A percentile compares a stretch with the other conserved stretches of the same genome.
Evolutionary conservation across 768 basidiomycete genomes (phyloP).

Genomic region (Phylloporus sp.): DNA sequence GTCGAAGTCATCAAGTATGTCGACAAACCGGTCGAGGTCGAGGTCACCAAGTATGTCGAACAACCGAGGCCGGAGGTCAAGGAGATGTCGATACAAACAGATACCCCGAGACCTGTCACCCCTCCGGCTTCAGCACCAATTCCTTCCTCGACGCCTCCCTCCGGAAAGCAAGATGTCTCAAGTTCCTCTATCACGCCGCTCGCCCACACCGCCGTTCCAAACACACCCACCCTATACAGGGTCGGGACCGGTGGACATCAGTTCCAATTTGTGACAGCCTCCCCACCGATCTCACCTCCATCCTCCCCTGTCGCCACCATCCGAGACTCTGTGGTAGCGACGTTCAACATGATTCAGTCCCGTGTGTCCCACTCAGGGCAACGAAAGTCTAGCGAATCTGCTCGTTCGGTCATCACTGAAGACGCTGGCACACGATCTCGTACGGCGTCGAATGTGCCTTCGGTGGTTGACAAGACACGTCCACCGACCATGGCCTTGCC

Average conservation of each 20-base stretch:
- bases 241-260: slow-evolving; percentile 55
- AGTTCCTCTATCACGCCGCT: slow-evolving; percentile 32
- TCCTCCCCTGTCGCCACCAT: slow-evolving; percentile 38
- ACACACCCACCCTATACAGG: slow-evolving; percentile 45
- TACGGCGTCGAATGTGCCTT: slow-evolving; percentile 53
- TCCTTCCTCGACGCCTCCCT: slow-evolving; percentile 22
- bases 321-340: slow-evolving; percentile 48
- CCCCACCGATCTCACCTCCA: slow-evolving; percentile 34
- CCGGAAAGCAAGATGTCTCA: slow-evolving; percentile 23
- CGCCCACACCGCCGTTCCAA: slow-evolving; percentile 29
- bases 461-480: slow-evolving; percentile 66
- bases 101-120: slow-evolving; percentile 39
- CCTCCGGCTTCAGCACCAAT: slow-evolving; percentile 31
- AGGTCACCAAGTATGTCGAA: slow-evolving; percentile 22
- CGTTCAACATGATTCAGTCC: slow-evolving; percentile 43
- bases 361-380: slow-evolving; percentile 56
- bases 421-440: slow-evolving; percentile 52
- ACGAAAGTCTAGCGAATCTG: slow-evolving; percentile 70
- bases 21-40: slow-evolving; percentile 33
- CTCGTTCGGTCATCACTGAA: slow-evolving; percentile 49
- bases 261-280: slow-evolving; percentile 59
- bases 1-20: slow-evolving; percentile 29
- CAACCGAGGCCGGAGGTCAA: slow-evolving; percentile 60
- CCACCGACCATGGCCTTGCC: slow-evolving; percentile 85
- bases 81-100: slow-evolving; percentile 81